phyloP scores from a whole-genome alignment of 2,329 filamentous ascomycete species.

The Clarireedia homoeocarpa region DNA sequence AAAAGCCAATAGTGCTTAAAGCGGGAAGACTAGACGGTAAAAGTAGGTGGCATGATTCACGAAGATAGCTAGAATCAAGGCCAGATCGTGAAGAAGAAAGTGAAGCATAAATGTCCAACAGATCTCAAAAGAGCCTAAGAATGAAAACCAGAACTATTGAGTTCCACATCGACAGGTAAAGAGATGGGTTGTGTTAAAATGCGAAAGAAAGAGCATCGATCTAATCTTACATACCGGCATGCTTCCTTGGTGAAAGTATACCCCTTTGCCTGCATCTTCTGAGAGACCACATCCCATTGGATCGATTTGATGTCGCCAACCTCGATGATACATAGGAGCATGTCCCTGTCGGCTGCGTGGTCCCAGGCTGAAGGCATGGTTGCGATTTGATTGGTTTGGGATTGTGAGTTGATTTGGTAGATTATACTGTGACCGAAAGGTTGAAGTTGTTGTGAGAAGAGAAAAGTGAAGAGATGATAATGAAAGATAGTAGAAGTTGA shows the following conservation, averaged over 20 bases:
- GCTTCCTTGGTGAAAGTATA: slow-evolving; percentile 25
- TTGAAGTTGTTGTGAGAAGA: neutral
- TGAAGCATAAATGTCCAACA: too few species aligned
- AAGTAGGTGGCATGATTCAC: too few species aligned
- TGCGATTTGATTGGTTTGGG: neutral
- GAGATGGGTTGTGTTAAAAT: too few species aligned
- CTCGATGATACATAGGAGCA: slow-evolving; percentile 27
- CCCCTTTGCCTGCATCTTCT: slow-evolving; percentile 16
- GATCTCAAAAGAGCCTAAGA: too few species aligned
- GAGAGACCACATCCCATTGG: slow-evolving; percentile 20
- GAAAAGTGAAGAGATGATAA: neutral
- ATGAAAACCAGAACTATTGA: too few species aligned
- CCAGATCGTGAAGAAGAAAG: too few species aligned
- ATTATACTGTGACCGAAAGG: neutral
- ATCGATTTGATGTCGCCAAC: slow-evolving; percentile 19
- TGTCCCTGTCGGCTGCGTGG: slow-evolving; percentile 21
- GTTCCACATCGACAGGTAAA: too few species aligned
- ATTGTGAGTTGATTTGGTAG: neutral
- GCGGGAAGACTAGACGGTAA: too few species aligned
- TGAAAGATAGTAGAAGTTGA: neutral
- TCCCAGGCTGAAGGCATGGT: slow-evolving; percentile 18
- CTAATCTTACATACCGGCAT: slow-evolving; percentile 22
- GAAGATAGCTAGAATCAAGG: too few species aligned
- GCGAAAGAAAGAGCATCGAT: too few species aligned
- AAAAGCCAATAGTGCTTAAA: too few species aligned